These are phyloP conservation scores for Rhizopus delemar DNA, from an alignment of 371 early-diverging fungal species.

Conservation along the genomic window DNA sequence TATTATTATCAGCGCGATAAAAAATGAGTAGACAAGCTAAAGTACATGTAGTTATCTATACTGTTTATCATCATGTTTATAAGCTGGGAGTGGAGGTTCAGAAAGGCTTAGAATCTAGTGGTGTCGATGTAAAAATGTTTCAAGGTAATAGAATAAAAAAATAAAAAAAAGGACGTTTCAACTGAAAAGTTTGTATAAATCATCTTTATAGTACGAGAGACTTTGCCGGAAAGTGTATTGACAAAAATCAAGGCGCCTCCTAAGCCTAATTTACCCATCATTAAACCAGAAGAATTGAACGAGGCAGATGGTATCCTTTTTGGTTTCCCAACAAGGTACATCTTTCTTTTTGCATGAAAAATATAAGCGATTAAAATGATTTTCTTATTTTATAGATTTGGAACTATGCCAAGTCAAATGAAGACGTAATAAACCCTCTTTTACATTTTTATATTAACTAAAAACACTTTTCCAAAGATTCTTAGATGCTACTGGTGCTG, in stretches of 20 bases:
- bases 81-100: slow-evolving; percentile 68
- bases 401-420: slow-evolving; percentile 37
- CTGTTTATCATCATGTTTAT: slow-evolving; percentile 76
- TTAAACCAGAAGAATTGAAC: slow-evolving; percentile 51
- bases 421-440: slow-evolving; percentile 25
- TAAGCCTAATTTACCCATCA: slow-evolving; percentile 60
- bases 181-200: no score
- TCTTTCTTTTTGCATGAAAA: no score
- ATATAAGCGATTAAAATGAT: background rate
- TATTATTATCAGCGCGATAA: no score
- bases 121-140: slow-evolving; percentile 66
- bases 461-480: slow-evolving; percentile 20
- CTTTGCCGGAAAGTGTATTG: slow-evolving; percentile 61
- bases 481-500: slow-evolving; percentile 68
- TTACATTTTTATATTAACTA: background rate
- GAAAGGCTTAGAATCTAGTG: slow-evolving; percentile 60
- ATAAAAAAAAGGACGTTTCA: background rate
- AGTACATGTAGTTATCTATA: slow-evolving; percentile 68
- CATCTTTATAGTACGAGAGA: slow-evolving; percentile 57
- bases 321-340: slow-evolving; percentile 51
- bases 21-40: slow-evolving; percentile 30
- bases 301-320: slow-evolving; percentile 59
- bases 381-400: slow-evolving; percentile 24
- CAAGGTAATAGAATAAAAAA: slow-evolving; percentile 40
- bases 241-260: slow-evolving; percentile 66